Evolutionary conservation across 179 eudicot genomes (phyloP), one percentile per base, ranked within the genome.

Genomic region (Heliamphora pulchella): DNA sequence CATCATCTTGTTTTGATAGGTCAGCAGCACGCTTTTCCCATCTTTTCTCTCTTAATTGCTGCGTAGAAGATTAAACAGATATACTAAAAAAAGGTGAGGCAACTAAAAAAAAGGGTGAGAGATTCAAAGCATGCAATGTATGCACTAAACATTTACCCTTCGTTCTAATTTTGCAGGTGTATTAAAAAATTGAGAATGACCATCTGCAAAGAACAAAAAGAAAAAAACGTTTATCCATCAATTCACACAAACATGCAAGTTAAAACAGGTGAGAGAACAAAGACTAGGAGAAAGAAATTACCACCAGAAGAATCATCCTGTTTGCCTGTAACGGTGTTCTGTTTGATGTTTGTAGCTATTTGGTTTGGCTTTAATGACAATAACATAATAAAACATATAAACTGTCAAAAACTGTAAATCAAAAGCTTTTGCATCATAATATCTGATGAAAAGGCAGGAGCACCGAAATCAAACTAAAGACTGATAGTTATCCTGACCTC

Each of bases 21-120:
- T 91, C 92, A 82, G 92, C 87, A 9, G 89, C 92, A 71, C 92
- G 97, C 80, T 86, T 91, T 85, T 91, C 95, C 62, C 93, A 91
- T 82, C 89, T 89, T 81, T 79, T 88, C 68, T 90, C 95, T 83
- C 92, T 89, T 80, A 92, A 77, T 75, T 85, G 86, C 97, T 92
- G 87, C 88, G 84, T 3, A 74, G 81, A 75, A 53, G 17, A 75
- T 41, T 18, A 0, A 69, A 44, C 41, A 46, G n/a, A 62, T 97
- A 31, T 59, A 57, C 13, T 2, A 1, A 4, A 9, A 81, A 20
- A 74, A 72, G 1, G 14, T 15, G 14, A 70, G 31, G 31, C 31
- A 31, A 31, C 31, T 31, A 31, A 31, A 31, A 31, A 31, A 31
- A 31, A 31, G 31, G 31, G 31, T 31, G 31, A 31, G 31, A 31